Percentiles rank a stretch among this genome's conserved stretches.
Evolutionary conservation across 371 early-diverging fungal species (phyloP).

Genomic region (Enterocytospora artemiae): DNA sequence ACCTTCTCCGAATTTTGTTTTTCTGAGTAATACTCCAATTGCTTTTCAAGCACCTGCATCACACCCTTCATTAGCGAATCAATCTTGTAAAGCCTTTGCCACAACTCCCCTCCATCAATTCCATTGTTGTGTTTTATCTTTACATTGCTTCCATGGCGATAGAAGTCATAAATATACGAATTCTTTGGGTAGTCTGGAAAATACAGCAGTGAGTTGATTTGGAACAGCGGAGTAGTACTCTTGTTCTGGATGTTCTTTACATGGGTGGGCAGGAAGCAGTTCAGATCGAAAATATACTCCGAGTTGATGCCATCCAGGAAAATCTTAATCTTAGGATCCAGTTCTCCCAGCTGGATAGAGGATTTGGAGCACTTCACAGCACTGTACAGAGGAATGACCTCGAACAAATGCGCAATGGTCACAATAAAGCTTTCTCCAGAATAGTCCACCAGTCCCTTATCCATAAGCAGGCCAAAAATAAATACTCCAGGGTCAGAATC

Average conservation of each 20-base stretch:
- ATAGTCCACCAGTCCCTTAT: conserved; percentile 13
- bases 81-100: conserved; percentile 31
- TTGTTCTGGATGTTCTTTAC: conserved; percentile 10
- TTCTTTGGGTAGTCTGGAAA: conserved; percentile 35
- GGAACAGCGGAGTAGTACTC: conserved; percentile 1
- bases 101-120: conserved; percentile 51
- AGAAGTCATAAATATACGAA: conserved; percentile 54
- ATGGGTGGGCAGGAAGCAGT: neutral
- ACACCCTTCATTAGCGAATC: conserved; percentile 34
- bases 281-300: neutral
- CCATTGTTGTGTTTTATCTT: conserved; percentile 37
- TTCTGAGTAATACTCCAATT: too few relatives aligned
- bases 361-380: too few relatives aligned
- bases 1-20: too few relatives aligned
- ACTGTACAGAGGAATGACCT: conserved; percentile 19
- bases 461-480: conserved; percentile 30
- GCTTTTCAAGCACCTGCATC: conserved; percentile 25
- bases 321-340: neutral
- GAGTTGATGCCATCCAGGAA: conserved; percentile 20
- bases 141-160: conserved; percentile 29
- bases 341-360: neutral
- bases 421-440: conserved; percentile 24
- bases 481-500: conserved; percentile 37
- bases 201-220: conserved; percentile 26
- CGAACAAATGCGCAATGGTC: conserved; percentile 42